Evolutionary conservation across 805 yeast species (phyloP), one percentile per base, ranked within the genome.

Genomic region (Monosporozyma siamensis): DNA sequence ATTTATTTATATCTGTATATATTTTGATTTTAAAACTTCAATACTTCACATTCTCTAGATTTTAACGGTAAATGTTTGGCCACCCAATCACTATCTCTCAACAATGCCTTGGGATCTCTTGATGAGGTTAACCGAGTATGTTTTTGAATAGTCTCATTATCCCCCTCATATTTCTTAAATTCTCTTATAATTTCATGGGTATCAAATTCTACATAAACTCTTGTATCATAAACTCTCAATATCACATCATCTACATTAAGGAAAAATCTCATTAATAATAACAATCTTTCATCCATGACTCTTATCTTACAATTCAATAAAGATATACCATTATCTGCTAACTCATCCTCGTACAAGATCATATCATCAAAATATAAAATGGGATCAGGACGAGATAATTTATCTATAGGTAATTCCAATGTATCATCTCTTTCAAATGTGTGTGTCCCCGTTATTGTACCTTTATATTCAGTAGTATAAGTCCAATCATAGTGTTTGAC

Each of bases 401-500:
- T 78, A 11, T 78, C 77, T 15, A 85, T 52, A 0, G 98, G 98
- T 10, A 90, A 75, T 25, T 54, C 53, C 11, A 52, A 53, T 6
- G 61, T 64, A 18, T 62, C 51, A 26, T 58, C 58, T 30, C 59
- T 63, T n/a, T 48, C 46, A 45, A 53, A 45, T 26, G 39, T 25
- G 31, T 44, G 25, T 15, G 37, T 17, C 2, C 47, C 44, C 11
- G 49, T 47, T 12, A 40, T 44, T 6, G 80, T 71, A 0, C 97
- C 98, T 46, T 68, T 71, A 59, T 90, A 92, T 38, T 69, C 47
- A 0, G 95, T 78, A 0, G 95, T 75, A 59, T 92, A 92, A 0
- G 98, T 90, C 99, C 99, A 92, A 66, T 92, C 98, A 58, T 78
- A 92, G 2, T 95, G 92, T 52, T 82, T 82, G 40, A 81, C 76